Percentiles rank a stretch among this genome's conserved stretches.
Evolutionary conservation across 352 stramenopile species (phyloP).

Genomic region (Globisporangium okanoganense): DNA sequence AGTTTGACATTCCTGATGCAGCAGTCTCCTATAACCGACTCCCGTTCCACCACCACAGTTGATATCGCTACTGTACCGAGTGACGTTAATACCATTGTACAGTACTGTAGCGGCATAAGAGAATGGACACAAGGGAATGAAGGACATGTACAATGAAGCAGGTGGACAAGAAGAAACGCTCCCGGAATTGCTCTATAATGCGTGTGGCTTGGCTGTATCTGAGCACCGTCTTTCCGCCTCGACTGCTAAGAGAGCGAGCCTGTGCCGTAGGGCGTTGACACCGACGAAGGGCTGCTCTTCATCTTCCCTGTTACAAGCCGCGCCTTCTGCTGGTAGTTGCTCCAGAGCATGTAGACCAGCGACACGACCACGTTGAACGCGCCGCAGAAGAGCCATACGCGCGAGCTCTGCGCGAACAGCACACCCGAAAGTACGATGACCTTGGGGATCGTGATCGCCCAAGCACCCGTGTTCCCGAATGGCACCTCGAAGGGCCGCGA

Average conservation of each 20-base stretch:
- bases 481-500: conserved; percentile 70
- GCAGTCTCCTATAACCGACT: no score
- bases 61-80: no score
- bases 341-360: conserved; percentile 59
- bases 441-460: conserved; percentile 78
- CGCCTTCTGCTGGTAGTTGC: conserved; percentile 38
- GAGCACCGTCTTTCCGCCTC: no score
- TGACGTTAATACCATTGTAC: no score
- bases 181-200: no score
- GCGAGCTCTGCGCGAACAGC: conserved; percentile 56
- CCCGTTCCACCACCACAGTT: no score
- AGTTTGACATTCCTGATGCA: no score
- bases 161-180: no score
- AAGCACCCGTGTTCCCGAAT: conserved; percentile 63
- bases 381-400: conserved; percentile 70
- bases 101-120: no score
- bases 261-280: conserved; percentile 30
- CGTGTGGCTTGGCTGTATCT: no score
- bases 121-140: no score
- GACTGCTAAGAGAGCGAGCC: conserved; percentile 27
- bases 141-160: no score
- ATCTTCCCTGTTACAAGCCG: background rate
- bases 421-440: conserved; percentile 74
- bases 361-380: conserved; percentile 65
- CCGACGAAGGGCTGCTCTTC: background rate